Evolutionary conservation across 305 asterid genomes (phyloP).

Genomic region (Ajuga reptans): DNA sequence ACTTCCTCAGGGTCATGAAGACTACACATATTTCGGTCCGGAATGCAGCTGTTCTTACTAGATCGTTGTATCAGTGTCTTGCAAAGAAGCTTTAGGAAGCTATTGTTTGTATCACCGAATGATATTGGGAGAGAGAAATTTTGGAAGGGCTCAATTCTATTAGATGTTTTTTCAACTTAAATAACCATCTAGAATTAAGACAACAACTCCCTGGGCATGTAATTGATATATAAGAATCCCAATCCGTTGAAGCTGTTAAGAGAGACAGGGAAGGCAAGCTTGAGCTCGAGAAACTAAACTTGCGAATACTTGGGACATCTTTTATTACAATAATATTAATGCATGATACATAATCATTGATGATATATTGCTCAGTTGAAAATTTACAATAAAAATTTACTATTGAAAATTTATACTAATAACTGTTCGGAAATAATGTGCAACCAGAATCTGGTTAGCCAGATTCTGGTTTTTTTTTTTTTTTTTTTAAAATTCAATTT

Average conservation of each 20-base stretch:
- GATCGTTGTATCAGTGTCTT: not conserved
- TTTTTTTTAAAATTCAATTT: too few relatives aligned
- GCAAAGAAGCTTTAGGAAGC: not conserved
- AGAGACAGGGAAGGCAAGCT: not conserved
- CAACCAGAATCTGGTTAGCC: too few relatives aligned
- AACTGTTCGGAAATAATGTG: too few relatives aligned
- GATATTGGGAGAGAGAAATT: not conserved
- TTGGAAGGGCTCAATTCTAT: not conserved
- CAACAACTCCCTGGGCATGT: not conserved
- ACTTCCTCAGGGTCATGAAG: conserved; percentile 5
- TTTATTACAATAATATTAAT: too few relatives aligned
- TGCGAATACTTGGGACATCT: not conserved
- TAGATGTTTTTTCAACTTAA: not conserved
- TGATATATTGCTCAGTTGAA: too few relatives aligned
- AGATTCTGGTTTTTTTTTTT: too few relatives aligned
- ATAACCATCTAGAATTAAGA: not conserved
- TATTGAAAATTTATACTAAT: too few relatives aligned
- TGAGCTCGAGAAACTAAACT: not conserved
- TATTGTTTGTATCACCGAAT: not conserved
- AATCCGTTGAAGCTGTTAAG: not conserved
- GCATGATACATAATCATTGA: too few relatives aligned
- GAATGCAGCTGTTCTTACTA: not conserved
- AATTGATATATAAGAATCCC: conserved; percentile 9
- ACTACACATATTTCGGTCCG: not conserved
- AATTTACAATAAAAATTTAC: too few relatives aligned